Base-by-base conservation (phyloP, 441 rosid genomes). In the Viola pubescens region DNA sequence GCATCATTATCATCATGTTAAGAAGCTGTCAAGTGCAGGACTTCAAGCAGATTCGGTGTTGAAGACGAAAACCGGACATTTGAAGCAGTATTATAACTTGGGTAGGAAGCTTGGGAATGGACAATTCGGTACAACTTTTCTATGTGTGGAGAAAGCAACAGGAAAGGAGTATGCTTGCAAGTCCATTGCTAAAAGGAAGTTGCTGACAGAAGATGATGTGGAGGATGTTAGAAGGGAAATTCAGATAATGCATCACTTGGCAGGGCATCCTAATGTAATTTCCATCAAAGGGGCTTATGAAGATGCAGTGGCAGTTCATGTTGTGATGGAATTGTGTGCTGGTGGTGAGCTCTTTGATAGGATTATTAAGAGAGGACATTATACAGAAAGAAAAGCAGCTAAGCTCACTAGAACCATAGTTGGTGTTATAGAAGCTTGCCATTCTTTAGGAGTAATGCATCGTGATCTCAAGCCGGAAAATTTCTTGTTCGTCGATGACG, bases 381-480 rank as follows among this genome's bases (percentile, higher is more conserved):
- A 90, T 40, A 77, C 88, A 0, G 97, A 94, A 75, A 82, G 70
- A 60, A 87, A 87, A 74, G 97, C 97, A 6, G 91, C 97, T 55
- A 82, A 84, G 48, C 91, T 94, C 14, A 88, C 95, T 0, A 84
- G 83, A 64, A 63, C 76, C 51, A 90, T 94, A 7, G 87, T 88
- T 68, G 83, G 94, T 62, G 94, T 94, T 59, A 78, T 90, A 0
- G 84, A 88, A 75, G 82, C 95, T 52, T 94, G 97, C 45, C 99
- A 94, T 77, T 90, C 99, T 54, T 74, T 90, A 0, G 99, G 99
- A 12, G 99, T 94, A 12, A 90, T 86, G 97, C 99, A 94, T 51
- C 78, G 99, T 47, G 99, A 94, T 68, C 81, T 94, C 63, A 94
- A 94, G 80, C 99, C 99, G 39, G 99, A 94, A 77, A 94, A 94